phyloP scores from a whole-genome alignment of 2,329 filamentous ascomycete species.

The Trichoderma polysporum region DNA sequence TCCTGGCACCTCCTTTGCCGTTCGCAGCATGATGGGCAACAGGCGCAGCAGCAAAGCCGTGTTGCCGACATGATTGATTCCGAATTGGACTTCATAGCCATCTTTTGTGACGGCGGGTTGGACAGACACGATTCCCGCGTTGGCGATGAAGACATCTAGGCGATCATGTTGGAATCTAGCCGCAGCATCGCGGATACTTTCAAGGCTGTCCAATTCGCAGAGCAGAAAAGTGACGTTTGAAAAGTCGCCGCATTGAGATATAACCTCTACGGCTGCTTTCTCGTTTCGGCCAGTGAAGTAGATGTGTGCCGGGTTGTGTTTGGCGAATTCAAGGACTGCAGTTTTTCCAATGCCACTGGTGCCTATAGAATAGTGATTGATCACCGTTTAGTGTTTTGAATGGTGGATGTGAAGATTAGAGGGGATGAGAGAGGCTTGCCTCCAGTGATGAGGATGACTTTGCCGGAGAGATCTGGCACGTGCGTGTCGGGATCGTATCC shows the following conservation, averaged over 20 bases:
- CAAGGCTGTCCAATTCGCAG: slow-evolving; percentile 5
- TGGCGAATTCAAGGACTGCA: slow-evolving; percentile 25
- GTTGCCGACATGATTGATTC: slow-evolving; percentile 51
- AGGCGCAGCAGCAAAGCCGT: slow-evolving; percentile 45
- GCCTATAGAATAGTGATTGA: slow-evolving; percentile 48
- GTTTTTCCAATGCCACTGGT: slow-evolving; percentile 64
- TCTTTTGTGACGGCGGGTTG: slow-evolving; percentile 40
- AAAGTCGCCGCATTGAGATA: slow-evolving; percentile 38
- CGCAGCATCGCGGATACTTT: slow-evolving; percentile 40
- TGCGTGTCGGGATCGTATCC: slow-evolving; percentile 30
- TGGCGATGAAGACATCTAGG: slow-evolving; percentile 48
- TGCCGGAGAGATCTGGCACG: slow-evolving; percentile 67
- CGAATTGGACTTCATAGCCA: slow-evolving; percentile 51
- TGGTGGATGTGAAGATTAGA: not conserved
- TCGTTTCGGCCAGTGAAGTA: slow-evolving; percentile 38
- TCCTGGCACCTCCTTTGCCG: slow-evolving; percentile 24
- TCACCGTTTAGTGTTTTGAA: not conserved
- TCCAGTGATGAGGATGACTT: slow-evolving; percentile 78
- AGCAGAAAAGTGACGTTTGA: slow-evolving; percentile 43
- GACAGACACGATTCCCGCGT: slow-evolving; percentile 46
- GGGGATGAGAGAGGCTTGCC: slow-evolving; percentile 33
- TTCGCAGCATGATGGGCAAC: slow-evolving; percentile 31
- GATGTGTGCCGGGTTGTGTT: slow-evolving; percentile 26
- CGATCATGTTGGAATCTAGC: slow-evolving; percentile 36
- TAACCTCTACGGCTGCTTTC: slow-evolving; percentile 25